Percentiles rank a stretch among this genome's conserved stretches.
phyloP scores from a whole-genome alignment of 768 basidiomycete genomes.

The Myochromella boudieri region DNA sequence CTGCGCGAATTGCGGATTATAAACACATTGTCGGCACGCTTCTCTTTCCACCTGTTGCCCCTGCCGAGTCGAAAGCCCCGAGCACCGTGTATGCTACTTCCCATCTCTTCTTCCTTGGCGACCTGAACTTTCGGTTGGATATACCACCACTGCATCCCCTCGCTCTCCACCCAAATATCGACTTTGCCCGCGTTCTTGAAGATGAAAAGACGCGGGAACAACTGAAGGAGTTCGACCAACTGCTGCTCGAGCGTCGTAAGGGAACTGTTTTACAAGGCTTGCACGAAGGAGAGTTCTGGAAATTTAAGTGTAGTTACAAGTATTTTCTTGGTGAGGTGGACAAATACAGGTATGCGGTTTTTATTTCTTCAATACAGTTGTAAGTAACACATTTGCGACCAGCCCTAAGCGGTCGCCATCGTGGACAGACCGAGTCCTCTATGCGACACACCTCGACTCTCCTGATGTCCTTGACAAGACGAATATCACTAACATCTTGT shows the following conservation, averaged over 20 bases:
- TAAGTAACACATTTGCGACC: constrained; percentile 4
- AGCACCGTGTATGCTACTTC: constrained; percentile 82
- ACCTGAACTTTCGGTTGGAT: constrained; percentile 89
- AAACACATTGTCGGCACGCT: constrained; percentile 77
- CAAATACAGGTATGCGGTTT: constrained; percentile 63
- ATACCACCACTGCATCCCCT: constrained; percentile 57
- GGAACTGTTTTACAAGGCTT: constrained; percentile 71
- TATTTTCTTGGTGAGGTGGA: constrained; percentile 80
- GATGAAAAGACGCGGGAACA: constrained; percentile 54
- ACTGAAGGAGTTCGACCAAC: constrained; percentile 73
- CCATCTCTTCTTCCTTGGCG: constrained; percentile 91
- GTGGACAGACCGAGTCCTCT: constrained; percentile 93
- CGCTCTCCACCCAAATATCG: constrained; percentile 25
- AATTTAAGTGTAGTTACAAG: constrained; percentile 92
- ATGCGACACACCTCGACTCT: constrained; percentile 71
- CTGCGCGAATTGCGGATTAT: constrained; percentile 73
- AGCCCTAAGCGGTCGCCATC: constrained; percentile 77
- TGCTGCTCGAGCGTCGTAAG: constrained; percentile 60
- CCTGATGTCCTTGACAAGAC: constrained; percentile 50
- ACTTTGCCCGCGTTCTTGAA: constrained; percentile 43
- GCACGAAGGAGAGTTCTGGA: constrained; percentile 84
- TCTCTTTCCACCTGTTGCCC: constrained; percentile 62
- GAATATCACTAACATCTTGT: constrained; percentile 63
- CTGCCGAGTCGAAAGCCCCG: constrained; percentile 29
- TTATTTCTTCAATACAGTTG: no score